Conservation (phyloP, 148 eudicot genomes). For the Nyssa sinensis region DNA sequence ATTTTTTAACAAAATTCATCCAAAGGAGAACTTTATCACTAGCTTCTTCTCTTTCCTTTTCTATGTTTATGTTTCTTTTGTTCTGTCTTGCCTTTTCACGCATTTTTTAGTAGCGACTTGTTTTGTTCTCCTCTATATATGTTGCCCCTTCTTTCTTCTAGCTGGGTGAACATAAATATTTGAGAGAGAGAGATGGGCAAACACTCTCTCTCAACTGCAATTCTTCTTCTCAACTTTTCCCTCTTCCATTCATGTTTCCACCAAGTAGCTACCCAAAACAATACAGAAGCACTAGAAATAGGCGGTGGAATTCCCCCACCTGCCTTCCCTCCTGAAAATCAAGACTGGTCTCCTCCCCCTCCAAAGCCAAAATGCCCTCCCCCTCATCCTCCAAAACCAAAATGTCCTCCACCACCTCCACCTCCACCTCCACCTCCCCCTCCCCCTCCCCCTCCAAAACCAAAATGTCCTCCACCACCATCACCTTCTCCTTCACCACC, state of each 20-base stretch:
- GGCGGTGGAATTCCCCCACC: conserved; percentile 13
- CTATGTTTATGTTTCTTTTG: too few relatives aligned
- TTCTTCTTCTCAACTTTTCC: background rate
- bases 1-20: too few relatives aligned
- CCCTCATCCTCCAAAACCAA: too few relatives aligned
- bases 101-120: too few relatives aligned
- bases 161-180: too few relatives aligned
- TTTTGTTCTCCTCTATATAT: too few relatives aligned
- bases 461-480: background rate
- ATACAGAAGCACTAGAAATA: conserved; percentile 8
- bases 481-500: background rate
- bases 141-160: too few relatives aligned
- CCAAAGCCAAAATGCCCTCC: too few relatives aligned
- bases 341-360: background rate
- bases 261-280: conserved; percentile 1
- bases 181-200: conserved; percentile 5
- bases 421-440: conserved; percentile 1
- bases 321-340: conserved; percentile 5
- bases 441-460: background rate
- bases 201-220: background rate
- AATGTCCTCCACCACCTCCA: too few relatives aligned
- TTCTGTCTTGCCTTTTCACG: too few relatives aligned
- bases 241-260: conserved; percentile 8
- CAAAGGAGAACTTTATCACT: too few relatives aligned
- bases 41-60: too few relatives aligned